These are phyloP conservation scores for Teunomyces aglyptinius DNA, from an alignment of 805 yeast species.

Conservation along the genomic window DNA sequence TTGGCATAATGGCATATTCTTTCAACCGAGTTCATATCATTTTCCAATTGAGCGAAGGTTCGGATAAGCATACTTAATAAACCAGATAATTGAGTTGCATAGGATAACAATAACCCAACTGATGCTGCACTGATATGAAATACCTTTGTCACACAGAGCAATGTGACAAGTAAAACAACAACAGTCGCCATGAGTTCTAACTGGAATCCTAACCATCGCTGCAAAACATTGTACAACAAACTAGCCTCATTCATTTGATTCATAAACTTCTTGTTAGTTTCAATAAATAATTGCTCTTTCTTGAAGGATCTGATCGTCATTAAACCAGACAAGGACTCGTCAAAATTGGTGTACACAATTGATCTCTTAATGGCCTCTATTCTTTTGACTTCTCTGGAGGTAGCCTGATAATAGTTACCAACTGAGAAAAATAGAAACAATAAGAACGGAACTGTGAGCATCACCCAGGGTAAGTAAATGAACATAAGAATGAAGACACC, in stretches of 20 bases:
- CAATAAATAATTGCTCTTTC: constrained; percentile 45
- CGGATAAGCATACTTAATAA: constrained; percentile 59
- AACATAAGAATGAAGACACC: constrained; percentile 66
- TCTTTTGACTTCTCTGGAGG: constrained; percentile 73
- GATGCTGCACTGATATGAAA: constrained; percentile 57
- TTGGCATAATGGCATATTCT: constrained; percentile 63
- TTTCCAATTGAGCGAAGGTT: constrained; percentile 67
- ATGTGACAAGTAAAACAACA: constrained; percentile 51
- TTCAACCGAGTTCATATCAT: constrained; percentile 74
- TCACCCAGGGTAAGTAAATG: constrained; percentile 72
- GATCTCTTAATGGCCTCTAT: constrained; percentile 71
- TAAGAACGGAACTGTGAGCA: constrained; percentile 59
- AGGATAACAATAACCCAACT: constrained; percentile 65
- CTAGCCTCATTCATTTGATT: constrained; percentile 68
- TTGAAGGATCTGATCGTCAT: constrained; percentile 60
- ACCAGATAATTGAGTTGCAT: constrained; percentile 53
- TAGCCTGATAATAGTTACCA: constrained; percentile 61
- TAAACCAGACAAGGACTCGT: constrained; percentile 67
- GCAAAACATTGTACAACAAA: constrained; percentile 58
- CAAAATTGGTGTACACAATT: constrained; percentile 64
- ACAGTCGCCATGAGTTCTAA: constrained; percentile 53
- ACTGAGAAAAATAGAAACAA: constrained; percentile 41
- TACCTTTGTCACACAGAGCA: constrained; percentile 58
- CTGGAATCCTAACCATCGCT: constrained; percentile 68
- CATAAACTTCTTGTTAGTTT: constrained; percentile 43